Percentiles rank a stretch among this genome's conserved stretches.
Evolutionary conservation across 305 asterid species (phyloP).

Genomic region (Withania somnifera): DNA sequence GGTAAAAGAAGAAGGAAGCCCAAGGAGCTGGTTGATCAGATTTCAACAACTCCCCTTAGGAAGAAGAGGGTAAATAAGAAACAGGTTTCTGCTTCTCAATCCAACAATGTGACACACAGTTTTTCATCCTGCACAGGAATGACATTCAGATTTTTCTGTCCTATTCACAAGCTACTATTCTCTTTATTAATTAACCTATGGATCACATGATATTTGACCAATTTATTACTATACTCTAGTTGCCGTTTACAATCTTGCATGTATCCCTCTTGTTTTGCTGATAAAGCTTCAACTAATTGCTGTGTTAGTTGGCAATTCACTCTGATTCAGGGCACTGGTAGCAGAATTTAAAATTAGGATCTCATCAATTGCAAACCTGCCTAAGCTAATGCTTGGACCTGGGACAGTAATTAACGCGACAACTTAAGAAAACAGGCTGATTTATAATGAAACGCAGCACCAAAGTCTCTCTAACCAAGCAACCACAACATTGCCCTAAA

Average conservation of each 20-base stretch:
- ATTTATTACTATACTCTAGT: neutral
- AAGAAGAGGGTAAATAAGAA: constrained; percentile 33
- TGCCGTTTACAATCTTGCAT: neutral
- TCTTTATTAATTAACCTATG: neutral
- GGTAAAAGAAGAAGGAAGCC: constrained; percentile 78
- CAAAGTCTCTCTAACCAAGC: neutral
- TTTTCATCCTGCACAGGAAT: too few species aligned
- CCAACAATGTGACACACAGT: constrained; percentile 25
- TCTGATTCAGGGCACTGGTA: neutral
- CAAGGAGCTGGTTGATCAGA: constrained; percentile 60
- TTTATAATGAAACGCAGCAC: neutral
- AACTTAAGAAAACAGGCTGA: neutral
- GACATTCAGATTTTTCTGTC: neutral
- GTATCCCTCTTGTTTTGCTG: neutral
- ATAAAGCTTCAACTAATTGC: neutral
- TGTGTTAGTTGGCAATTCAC: neutral
- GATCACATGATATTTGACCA: neutral
- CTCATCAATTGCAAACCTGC: neutral
- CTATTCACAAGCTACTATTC: neutral
- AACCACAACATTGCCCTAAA: neutral
- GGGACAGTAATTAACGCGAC: neutral
- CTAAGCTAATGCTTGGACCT: neutral
- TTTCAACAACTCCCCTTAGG: constrained; percentile 33
- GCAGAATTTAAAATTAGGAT: neutral
- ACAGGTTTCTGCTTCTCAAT: constrained; percentile 19